These are phyloP conservation scores for Russula earlei DNA, from an alignment of 768 basidiomycete species.

Conservation along the genomic window DNA sequence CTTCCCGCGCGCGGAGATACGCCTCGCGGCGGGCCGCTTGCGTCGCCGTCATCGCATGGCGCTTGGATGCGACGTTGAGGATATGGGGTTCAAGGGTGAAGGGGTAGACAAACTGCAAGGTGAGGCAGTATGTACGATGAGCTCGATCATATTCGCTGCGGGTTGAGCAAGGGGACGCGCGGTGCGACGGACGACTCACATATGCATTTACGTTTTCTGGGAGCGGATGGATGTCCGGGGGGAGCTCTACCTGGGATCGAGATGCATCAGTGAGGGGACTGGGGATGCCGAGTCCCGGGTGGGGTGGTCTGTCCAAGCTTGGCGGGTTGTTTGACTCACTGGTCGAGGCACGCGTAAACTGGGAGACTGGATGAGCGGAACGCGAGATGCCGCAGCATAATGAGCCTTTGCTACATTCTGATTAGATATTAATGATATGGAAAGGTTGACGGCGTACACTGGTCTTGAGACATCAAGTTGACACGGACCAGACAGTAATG, in stretches of 20 bases:
- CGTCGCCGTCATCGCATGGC: constrained; percentile 55
- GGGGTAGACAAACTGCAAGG: constrained; percentile 82
- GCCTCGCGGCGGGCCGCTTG: constrained; percentile 60
- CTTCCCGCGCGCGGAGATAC: constrained; percentile 58
- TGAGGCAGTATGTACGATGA: no score
- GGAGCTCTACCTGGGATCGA: constrained; percentile 59
- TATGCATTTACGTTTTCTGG: constrained; percentile 87
- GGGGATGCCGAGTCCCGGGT: no score
- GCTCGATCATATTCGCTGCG: no score
- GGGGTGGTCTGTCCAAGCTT: not conserved
- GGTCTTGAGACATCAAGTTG: constrained; percentile 9
- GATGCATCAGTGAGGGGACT: not conserved
- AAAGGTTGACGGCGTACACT: constrained; percentile 1
- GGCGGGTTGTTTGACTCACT: constrained; percentile 34
- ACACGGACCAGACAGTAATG: no score
- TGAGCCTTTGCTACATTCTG: constrained; percentile 39
- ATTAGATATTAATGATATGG: not conserved
- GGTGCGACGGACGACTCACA: constrained; percentile 35
- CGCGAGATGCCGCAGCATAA: constrained; percentile 63
- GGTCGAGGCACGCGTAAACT: constrained; percentile 78
- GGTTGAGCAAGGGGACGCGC: no score
- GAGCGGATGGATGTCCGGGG: constrained; percentile 88
- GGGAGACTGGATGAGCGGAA: constrained; percentile 89
- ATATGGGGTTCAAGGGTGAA: constrained; percentile 88
- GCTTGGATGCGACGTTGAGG: constrained; percentile 63